Evolutionary conservation across 2,329 filamentous ascomycete genomes (phyloP), one percentile per base, ranked within the genome.

Genomic region (Xylariaceae sp.): DNA sequence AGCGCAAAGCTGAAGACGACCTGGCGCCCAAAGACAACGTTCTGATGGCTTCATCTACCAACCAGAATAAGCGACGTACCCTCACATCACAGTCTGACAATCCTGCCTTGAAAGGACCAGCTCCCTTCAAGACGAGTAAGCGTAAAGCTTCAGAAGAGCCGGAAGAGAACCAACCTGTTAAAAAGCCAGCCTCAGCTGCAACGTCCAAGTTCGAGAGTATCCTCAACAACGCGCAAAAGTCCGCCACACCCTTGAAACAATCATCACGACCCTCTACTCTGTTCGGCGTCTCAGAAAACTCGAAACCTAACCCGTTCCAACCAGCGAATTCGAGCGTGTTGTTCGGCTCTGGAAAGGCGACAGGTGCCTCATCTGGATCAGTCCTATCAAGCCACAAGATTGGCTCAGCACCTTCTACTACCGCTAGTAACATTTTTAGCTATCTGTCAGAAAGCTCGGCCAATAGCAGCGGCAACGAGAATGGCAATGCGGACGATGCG

Each of bases 1-100:
- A 82, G 68, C 75, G 79, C 49, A 82, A 82, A 65, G 77, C 78
- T 11, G 70, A 73, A 22, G 76, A 79, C 16, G 73, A 78, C 8
- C 48, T 73, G 32, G 55, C 64, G 19, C 61, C 67, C 8, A 67
- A 65, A 45, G 64, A 71, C 34, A 64, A 59, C 19, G 49, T 65
- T n/a, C 50, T 65, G 19, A 63, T 58, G 55, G 54, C 64, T 11
- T 63, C 67, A 4, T 64, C 67, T 6, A 53, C 61, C 23, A 67
- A 67, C 41, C 64, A 66, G 32, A 73, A 67, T 55, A 81, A 82
- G 64, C 74, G 77, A 44, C 76, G 75, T 46, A 64, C 61, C 40
- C 11, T 62, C 4, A 67, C 67, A 16, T 66, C 70, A 40, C 69
- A 72, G 23, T 58, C 65, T 12, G 48, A 63, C 5, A 66, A 71